These are phyloP conservation scores for Theileria annulata DNA, from an alignment of 169 alveolate species.

Conservation along the genomic window DNA sequence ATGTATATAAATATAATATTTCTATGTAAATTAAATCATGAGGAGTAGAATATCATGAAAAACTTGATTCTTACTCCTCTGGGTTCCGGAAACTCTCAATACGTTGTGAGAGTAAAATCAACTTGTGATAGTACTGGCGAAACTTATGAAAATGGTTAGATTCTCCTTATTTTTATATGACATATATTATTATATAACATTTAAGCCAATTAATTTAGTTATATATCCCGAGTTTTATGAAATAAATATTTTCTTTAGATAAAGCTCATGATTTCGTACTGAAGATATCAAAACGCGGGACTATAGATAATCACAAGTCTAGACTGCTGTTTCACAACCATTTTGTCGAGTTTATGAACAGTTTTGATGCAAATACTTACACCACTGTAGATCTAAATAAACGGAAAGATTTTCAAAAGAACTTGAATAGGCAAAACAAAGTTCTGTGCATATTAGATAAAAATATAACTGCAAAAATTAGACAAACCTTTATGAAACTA, in stretches of 20 bases:
- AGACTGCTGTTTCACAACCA: background rate
- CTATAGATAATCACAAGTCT: background rate
- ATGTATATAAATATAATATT: background rate
- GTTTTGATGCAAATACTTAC: background rate
- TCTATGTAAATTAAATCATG: background rate
- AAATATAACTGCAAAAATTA: background rate
- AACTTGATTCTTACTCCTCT: slow-evolving; percentile 49
- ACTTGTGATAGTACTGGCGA: background rate
- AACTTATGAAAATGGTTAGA: background rate
- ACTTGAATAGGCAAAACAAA: background rate
- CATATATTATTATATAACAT: background rate
- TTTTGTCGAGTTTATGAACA: background rate
- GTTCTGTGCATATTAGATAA: background rate
- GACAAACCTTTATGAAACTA: background rate
- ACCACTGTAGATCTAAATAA: background rate
- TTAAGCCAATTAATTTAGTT: background rate
- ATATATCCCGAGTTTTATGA: background rate
- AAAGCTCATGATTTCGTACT: background rate
- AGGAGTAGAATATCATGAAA: background rate
- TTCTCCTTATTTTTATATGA: background rate
- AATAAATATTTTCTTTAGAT: background rate
- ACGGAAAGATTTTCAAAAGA: background rate
- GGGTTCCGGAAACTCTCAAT: slow-evolving; percentile 65
- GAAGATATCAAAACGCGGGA: background rate
- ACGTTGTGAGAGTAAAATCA: slow-evolving; percentile 32